Percentiles rank a stretch among this genome's conserved stretches.
phyloP scores from a whole-genome alignment of 1,139 yeast genomes.

The Sugiyamaella sp. region DNA sequence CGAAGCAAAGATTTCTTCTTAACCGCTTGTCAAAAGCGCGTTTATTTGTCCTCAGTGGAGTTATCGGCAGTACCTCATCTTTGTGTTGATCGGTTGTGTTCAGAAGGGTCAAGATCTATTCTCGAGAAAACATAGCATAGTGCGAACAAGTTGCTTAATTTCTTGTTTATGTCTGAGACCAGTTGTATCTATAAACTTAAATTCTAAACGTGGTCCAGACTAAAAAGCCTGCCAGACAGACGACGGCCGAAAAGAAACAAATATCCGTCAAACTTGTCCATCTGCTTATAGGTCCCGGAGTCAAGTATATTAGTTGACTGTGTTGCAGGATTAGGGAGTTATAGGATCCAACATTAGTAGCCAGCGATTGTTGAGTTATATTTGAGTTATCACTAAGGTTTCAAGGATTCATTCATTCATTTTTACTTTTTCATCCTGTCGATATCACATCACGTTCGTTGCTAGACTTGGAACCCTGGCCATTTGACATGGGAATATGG shows the following conservation, averaged over 20 bases:
- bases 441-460: neutral
- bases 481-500: neutral
- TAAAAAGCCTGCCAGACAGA: neutral
- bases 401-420: neutral
- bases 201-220: slow-evolving; percentile 3
- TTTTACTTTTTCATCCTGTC: neutral
- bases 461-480: neutral
- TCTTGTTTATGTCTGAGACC: slow-evolving; percentile 2
- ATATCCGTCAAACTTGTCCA: neutral
- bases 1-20: neutral
- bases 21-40: neutral
- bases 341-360: neutral
- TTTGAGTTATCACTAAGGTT: neutral
- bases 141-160: neutral
- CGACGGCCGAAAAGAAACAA: neutral
- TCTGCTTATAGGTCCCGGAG: neutral
- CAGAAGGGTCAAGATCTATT: neutral
- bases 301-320: neutral
- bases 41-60: neutral
- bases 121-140: neutral
- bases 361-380: neutral
- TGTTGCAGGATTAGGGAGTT: neutral
- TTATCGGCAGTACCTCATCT: too few relatives aligned
- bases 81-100: too few relatives aligned
- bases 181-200: neutral